A percentile compares a stretch with the other conserved stretches of the same genome.
Conservation (phyloP, 2,329 filamentous ascomycete genomes). For the Aspergillus hiratsukae region DNA sequence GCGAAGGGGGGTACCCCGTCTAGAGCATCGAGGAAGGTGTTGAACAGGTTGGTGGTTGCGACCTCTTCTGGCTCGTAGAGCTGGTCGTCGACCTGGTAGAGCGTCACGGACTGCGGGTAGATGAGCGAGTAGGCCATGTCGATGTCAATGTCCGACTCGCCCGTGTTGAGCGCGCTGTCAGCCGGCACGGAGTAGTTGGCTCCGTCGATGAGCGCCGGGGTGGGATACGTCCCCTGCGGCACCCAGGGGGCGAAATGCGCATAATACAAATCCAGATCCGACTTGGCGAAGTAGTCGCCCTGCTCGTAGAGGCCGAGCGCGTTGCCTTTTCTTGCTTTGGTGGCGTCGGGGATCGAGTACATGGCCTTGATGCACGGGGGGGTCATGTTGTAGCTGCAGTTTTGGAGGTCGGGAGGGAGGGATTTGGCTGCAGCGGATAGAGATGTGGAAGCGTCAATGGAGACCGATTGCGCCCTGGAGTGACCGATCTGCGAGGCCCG, state of each 20-base stretch:
- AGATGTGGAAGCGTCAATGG: not conserved
- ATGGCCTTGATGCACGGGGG: slow-evolving; percentile 52
- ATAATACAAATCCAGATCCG: slow-evolving; percentile 49
- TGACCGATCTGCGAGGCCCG: slow-evolving; percentile 16
- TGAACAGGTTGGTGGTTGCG: slow-evolving; percentile 33
- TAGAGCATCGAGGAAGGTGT: slow-evolving; percentile 50
- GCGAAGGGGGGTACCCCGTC: slow-evolving; percentile 40
- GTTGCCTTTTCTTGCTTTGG: slow-evolving; percentile 41
- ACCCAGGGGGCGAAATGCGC: slow-evolving; percentile 41
- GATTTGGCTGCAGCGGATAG: slow-evolving; percentile 2
- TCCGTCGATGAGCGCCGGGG: slow-evolving; percentile 44
- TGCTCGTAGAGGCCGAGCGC: slow-evolving; percentile 52
- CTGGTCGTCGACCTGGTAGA: slow-evolving; percentile 50
- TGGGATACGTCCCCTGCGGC: slow-evolving; percentile 42
- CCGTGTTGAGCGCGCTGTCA: slow-evolving; percentile 30
- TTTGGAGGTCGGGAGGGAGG: slow-evolving; percentile 27
- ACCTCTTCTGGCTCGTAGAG: slow-evolving; percentile 35
- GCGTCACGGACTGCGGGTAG: slow-evolving; percentile 48
- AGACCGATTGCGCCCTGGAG: slow-evolving; percentile 4
- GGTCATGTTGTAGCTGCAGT: slow-evolving; percentile 54
- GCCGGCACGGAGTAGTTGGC: slow-evolving; percentile 39
- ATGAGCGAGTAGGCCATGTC: slow-evolving; percentile 52
- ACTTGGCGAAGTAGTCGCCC: slow-evolving; percentile 49
- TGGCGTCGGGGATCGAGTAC: slow-evolving; percentile 43
- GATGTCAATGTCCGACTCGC: slow-evolving; percentile 54